Base-by-base conservation (phyloP, 2,329 filamentous ascomycete species). In the Fusarium sp. region DNA sequence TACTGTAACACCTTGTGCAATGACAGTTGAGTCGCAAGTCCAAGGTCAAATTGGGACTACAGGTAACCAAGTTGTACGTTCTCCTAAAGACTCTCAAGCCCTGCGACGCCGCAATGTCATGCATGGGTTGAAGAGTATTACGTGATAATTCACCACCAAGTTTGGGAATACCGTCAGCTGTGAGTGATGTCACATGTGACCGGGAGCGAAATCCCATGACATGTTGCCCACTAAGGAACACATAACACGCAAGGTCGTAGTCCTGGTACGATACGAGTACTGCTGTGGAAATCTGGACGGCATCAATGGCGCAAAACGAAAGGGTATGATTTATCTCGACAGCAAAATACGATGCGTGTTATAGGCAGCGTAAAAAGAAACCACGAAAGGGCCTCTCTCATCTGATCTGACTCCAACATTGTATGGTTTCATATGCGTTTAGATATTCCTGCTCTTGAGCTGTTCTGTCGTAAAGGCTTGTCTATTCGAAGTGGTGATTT, bases 301-400 rank as follows among this genome's bases (percentile, higher is more conserved):
- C 33, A 51, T 29, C 21, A 31, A 54, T 54, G 42, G 44, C 45
- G 55, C 46, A 72, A 69, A 74, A 62, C 60, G 64, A 66, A 55
- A 52, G 68, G 72, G 72, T 73, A 74, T 73, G 69, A 66, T 69
- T 72, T 66, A 65, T 74, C 54, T 63, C 54, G 37, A 37, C 48
- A 63, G 48, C 63, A 69, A 69, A 59, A 71, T 61, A 52, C 49
- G 60, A 60, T 56, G 56, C 56, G 42, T 51, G 70, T 51, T 31
- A 54, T 57, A 37, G 35, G 41, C 48, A 72, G 23, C 70, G 51
- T 51, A 69, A 61, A 49, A 57, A 21, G 39, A 42, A 52, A 56
- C 45, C 38, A 37, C 66, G 35, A 60, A 73, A 31, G 29, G 37
- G 25, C 35, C 27, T 51, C 31, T 59, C 54, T 46, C 58, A 33